Evolutionary conservation across 495 filamentous ascomycete genomes (phyloP), one percentile per base, ranked within the genome.

Genomic region (Penicillium desertorum): DNA sequence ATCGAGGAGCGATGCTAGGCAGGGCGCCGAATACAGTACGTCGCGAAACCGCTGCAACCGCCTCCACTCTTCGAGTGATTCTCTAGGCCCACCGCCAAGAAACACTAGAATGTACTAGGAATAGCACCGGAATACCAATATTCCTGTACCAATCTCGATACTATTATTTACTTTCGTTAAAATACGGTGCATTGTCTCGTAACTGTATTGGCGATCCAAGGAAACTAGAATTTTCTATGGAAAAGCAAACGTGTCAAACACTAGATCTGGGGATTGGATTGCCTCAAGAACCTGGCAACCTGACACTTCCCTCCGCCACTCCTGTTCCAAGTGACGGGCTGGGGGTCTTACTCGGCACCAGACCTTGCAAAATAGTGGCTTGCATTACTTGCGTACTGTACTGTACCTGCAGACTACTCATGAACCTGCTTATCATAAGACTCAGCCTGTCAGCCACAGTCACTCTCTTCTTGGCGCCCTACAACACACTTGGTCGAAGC

Each of bases 351-450:
- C 42, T 62, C 49, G 55, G 25, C 25, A 52, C 59, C 32, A 51
- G 44, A 55, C 41, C 42, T 56, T 56, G 58, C 48, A 22, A 57
- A 65, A 55, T 58, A 60, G 45, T 60, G 50, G 34, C 49, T 59
- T 57, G 12, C 19, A 55, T 50, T 52, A 60, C 51, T 47, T 60
- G 45, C 32, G 20, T 22, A 22, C 20, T 22, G 7, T 57, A 53
- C 51, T 58, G 54, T 64, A 50, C 52, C 39, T 58, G 23, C 25
- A 56, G 58, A 57, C 45, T 62, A 57, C 46, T 36, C 27, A 66
- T 65, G 59, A 60, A 59, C 39, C 58, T 59, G 56, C 42, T 63
- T 57, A 60, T 63, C 51, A 54, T 52, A 42, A 49, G 57, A 49
- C 53, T 64, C 37, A 60, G 56, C 57, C 57, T 66, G 60, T 62